Evolutionary conservation across 306 rosid species (phyloP), one percentile per base, ranked within the genome.

Genomic region (Malus sieversii): DNA sequence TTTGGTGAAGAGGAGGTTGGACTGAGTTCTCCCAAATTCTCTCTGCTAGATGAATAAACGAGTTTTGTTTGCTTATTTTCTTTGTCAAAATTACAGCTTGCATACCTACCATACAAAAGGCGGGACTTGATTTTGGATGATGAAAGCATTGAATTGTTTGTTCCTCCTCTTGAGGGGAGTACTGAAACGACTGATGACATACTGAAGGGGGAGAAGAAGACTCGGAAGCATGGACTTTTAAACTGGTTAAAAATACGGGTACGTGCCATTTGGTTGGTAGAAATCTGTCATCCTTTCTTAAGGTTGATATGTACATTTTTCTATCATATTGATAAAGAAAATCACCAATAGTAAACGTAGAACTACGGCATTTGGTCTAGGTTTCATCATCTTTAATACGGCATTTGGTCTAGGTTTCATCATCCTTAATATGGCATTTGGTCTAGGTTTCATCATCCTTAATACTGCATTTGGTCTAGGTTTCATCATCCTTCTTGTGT

Each of bases 161-260:
- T 90, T 82, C 88, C 90, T 81, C 89, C 92, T 73, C 72, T 89
- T 45, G 98, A 85, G 86, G 92, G 88, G 66, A 95, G 83, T 84
- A 76, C 86, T 48, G 87, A 89, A 86, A 69, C 78, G 64, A 68
- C 83, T 74, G 96, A 83, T 78, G 88, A 85, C 83, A 73, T 88
- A 29, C 48, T 79, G 22, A 92, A 90, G 91, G 97, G 82, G 80
- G 97, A 86, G 87, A 95, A 92, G 87, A 95, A 92, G 84, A 75
- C 86, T 58, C 85, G 89, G 92, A 95, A 90, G 84, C 96, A 95
- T 78, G 98, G 98, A 74, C 86, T 95, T 32, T 84, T 95, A 73
- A 92, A 92, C 85, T 95, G 98, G 98, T 83, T 95, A 84, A 95
- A 95, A 85, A 70, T 62, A 78, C 96, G 97, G 86, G 98, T 95